These are phyloP conservation scores for Hylodesmum podocarpum DNA, from an alignment of 306 rosid genomes.

Conservation along the genomic window DNA sequence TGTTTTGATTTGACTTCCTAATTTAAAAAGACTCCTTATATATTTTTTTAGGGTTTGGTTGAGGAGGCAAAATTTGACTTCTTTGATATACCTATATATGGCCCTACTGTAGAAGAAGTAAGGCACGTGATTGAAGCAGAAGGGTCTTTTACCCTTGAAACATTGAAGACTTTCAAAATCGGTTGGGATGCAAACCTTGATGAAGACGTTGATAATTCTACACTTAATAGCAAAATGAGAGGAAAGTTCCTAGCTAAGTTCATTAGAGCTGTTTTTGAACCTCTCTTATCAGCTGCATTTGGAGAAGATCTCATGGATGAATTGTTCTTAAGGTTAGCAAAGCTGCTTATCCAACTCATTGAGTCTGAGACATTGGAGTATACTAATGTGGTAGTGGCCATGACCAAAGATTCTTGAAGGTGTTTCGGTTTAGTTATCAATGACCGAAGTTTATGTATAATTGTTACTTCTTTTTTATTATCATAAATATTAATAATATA, in stretches of 20 bases:
- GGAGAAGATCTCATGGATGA: conserved; percentile 40
- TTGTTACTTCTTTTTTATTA: no score
- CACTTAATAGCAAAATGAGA: conserved; percentile 15
- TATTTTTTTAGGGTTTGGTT: conserved; percentile 32
- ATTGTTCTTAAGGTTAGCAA: conserved; percentile 36
- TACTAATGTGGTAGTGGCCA: conserved; percentile 17
- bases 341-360: conserved; percentile 12
- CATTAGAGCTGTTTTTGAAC: conserved; percentile 41
- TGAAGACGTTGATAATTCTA: neutral
- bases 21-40: neutral
- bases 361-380: conserved; percentile 11
- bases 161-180: conserved; percentile 5
- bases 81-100: conserved; percentile 43
- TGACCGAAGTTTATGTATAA: no score
- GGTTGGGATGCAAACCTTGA: conserved; percentile 36
- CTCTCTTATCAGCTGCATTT: conserved; percentile 37
- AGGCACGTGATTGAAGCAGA: conserved; percentile 36
- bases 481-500: no score
- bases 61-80: conserved; percentile 37
- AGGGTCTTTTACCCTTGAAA: conserved; percentile 37
- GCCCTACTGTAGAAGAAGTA: conserved; percentile 41
- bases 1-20: neutral
- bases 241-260: conserved; percentile 28
- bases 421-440: neutral
- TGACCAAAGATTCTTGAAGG: conserved; percentile 13